Conservation (phyloP, 2,329 filamentous ascomycete genomes). For the Ceratocystis smalleyi region DNA sequence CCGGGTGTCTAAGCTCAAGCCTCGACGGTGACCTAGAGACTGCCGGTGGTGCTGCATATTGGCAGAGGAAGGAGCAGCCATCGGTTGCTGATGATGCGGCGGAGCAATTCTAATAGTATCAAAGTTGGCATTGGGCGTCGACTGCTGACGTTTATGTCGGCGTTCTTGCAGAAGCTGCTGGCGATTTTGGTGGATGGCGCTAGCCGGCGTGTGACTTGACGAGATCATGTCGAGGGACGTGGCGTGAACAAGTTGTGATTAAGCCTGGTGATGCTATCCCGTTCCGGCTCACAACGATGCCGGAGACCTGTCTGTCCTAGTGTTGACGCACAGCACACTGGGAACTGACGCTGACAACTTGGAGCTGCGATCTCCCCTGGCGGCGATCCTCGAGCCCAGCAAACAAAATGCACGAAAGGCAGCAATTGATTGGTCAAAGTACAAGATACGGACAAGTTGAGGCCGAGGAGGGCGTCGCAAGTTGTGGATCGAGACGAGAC, state of each 20-base stretch:
- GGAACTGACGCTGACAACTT: background rate
- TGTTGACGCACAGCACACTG: background rate
- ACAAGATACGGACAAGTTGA: background rate
- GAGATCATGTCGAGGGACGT: conserved; percentile 8
- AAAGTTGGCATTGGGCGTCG: conserved; percentile 57
- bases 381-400: background rate
- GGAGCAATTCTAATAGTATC: conserved; percentile 51
- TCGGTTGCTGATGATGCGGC: conserved; percentile 27
- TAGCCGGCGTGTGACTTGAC: conserved; percentile 12
- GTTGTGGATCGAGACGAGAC: background rate
- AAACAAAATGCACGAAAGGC: background rate
- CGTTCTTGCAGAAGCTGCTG: conserved; percentile 23
- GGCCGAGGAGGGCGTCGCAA: background rate
- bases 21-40: conserved; percentile 50
- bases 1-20: conserved; percentile 67
- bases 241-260: background rate
- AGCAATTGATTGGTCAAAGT: background rate
- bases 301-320: background rate
- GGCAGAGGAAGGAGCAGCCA: conserved; percentile 18
- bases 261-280: background rate
- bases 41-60: conserved; percentile 10
- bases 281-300: background rate
- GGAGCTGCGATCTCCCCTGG: background rate
- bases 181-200: conserved; percentile 14
- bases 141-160: conserved; percentile 69